phyloP scores from a whole-genome alignment of 805 yeast genomes.

The Myxozyma kluyveri region DNA sequence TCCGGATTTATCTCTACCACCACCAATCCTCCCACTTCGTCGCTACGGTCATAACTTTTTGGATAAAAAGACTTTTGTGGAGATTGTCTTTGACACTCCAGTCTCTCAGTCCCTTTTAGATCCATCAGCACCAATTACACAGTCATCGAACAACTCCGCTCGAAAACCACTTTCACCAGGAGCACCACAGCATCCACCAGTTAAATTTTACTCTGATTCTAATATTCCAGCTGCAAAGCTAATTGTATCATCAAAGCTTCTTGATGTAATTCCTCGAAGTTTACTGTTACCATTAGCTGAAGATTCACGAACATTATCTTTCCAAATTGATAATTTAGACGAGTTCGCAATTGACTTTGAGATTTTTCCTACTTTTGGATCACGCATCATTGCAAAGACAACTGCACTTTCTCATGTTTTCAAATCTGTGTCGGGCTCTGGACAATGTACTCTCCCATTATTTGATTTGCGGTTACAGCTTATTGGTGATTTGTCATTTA shows the following conservation, averaged over 20 bases:
- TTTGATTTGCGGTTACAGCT: slow-evolving; percentile 77
- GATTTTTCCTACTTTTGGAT: slow-evolving; percentile 91
- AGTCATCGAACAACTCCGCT: background rate
- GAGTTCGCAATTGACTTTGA: slow-evolving; percentile 48
- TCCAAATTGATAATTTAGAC: slow-evolving; percentile 37
- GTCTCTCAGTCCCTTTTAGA: slow-evolving; percentile 38
- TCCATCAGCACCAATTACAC: background rate
- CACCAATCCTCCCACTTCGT: slow-evolving; percentile 90
- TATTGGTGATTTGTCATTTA: slow-evolving; percentile 75
- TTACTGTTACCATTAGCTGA: slow-evolving; percentile 74
- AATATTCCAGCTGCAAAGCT: slow-evolving; percentile 54
- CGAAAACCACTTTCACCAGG: background rate
- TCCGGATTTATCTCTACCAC: slow-evolving; percentile 89
- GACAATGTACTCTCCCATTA: slow-evolving; percentile 57
- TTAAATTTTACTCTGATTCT: slow-evolving; percentile 46
- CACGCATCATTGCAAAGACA: slow-evolving; percentile 84
- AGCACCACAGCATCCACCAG: slow-evolving; percentile 35
- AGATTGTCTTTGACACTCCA: slow-evolving; percentile 60
- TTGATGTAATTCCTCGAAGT: slow-evolving; percentile 86
- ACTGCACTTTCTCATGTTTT: slow-evolving; percentile 66
- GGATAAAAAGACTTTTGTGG: slow-evolving; percentile 83
- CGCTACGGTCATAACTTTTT: slow-evolving; percentile 94
- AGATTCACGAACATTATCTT: slow-evolving; percentile 65
- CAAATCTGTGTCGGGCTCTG: slow-evolving; percentile 39
- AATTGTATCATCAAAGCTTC: slow-evolving; percentile 64